Conservation (phyloP, 768 basidiomycete genomes). For the Brasilioporus rufonigricans region DNA sequence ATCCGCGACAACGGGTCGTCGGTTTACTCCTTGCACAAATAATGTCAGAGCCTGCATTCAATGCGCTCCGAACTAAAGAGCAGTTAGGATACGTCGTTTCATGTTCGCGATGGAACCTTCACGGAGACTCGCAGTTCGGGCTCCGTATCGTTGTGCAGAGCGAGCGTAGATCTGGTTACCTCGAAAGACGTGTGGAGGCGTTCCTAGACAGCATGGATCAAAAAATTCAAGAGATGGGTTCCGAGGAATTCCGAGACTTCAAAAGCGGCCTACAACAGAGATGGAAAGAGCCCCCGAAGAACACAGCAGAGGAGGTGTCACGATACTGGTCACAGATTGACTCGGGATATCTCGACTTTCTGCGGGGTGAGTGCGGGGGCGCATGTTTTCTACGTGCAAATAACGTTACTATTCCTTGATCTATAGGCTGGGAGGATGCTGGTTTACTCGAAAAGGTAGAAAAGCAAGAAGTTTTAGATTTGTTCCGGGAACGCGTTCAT, state of each 20-base stretch:
- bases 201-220: slow-evolving; percentile 77
- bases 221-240: slow-evolving; percentile 64
- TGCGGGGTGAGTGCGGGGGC: slow-evolving; percentile 57
- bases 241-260: slow-evolving; percentile 76
- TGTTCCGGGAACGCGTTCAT: slow-evolving; percentile 71
- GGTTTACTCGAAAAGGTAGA: slow-evolving; percentile 58
- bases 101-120: slow-evolving; percentile 51
- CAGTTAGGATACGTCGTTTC: slow-evolving; percentile 93
- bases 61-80: slow-evolving; percentile 87
- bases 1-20: slow-evolving; percentile 63
- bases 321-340: slow-evolving; percentile 70
- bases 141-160: slow-evolving; percentile 86
- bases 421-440: slow-evolving; percentile 71
- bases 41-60: slow-evolving; percentile 88
- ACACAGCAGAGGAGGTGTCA: slow-evolving; percentile 76
- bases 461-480: slow-evolving; percentile 68
- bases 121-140: slow-evolving; percentile 70
- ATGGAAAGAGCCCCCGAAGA: slow-evolving; percentile 87
- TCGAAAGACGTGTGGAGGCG: slow-evolving; percentile 86
- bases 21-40: slow-evolving; percentile 78
- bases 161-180: slow-evolving; percentile 72
- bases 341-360: slow-evolving; percentile 84
- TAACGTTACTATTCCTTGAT: not conserved
- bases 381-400: not conserved
- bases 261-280: slow-evolving; percentile 73